These are phyloP conservation scores for Aspergillus cavernicola DNA, from an alignment of 495 filamentous ascomycete genomes.

Conservation along the genomic window DNA sequence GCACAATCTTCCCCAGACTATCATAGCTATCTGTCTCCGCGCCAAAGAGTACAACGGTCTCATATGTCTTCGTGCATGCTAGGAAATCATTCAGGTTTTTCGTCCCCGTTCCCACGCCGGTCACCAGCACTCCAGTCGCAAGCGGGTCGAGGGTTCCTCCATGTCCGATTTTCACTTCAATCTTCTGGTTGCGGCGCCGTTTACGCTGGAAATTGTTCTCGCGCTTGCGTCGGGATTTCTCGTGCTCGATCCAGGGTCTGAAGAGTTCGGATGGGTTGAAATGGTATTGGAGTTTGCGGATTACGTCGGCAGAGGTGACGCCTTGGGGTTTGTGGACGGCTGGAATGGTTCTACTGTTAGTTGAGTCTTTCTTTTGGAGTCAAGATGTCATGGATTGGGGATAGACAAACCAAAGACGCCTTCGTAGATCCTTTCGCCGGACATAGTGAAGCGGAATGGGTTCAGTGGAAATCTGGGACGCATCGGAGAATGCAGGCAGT, in stretches of 20 bases:
- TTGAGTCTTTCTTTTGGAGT: neutral
- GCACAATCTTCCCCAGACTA: conserved; percentile 73
- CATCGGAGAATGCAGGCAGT: no score
- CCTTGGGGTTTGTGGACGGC: conserved; percentile 89
- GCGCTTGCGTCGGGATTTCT: conserved; percentile 44
- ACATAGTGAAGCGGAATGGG: conserved; percentile 49
- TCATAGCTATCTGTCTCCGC: conserved; percentile 94
- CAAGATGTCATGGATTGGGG: neutral
- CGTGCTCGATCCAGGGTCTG: conserved; percentile 63
- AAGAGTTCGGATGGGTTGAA: conserved; percentile 82
- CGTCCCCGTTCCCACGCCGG: conserved; percentile 84
- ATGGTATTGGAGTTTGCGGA: conserved; percentile 74
- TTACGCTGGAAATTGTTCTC: conserved; percentile 54
- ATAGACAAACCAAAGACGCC: conserved; percentile 63
- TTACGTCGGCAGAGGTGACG: conserved; percentile 79
- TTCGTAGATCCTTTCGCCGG: conserved; percentile 59
- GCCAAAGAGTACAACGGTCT: conserved; percentile 84
- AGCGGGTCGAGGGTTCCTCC: conserved; percentile 94
- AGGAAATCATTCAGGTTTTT: conserved; percentile 76
- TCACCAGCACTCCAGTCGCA: conserved; percentile 85
- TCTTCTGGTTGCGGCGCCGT: conserved; percentile 48
- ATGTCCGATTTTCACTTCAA: conserved; percentile 91
- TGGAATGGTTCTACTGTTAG: conserved; percentile 24
- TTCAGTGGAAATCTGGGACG: conserved; percentile 8
- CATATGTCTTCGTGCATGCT: conserved; percentile 87